Base-by-base conservation (phyloP, 345 rosid genomes). In the Dimocarpus longan region DNA sequence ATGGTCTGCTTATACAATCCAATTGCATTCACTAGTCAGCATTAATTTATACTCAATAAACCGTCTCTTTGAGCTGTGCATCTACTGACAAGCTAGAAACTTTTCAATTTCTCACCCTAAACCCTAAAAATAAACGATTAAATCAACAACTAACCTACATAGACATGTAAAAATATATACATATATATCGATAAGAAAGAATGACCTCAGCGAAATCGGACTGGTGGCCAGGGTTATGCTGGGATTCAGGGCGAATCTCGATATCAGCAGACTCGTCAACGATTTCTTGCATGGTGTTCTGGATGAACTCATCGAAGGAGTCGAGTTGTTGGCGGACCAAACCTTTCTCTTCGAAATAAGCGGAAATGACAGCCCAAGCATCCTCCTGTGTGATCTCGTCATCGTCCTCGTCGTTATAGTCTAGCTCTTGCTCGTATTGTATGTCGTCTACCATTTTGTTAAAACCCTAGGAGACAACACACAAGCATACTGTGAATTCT, bases 241-340 rank as follows among this genome's bases (percentile, higher is more conserved):
- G 99, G 7, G 98, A 94, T 83, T 96, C 97, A 12, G 99, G 99
- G 1, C 98, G 93, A 87, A 96, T 96, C 90, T 94, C 97, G 43
- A 96, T 94, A 76, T 92, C 97, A 2, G 98, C 90, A 0, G 98
- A 94, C 74, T 96, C 95, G 57, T 94, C 98, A 5, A 96, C 95
- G 13, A 94, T 96, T 81, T 96, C 99, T 81, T 94, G 98, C 98
- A 96, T 96, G 5, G 98, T 96, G 57, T 96, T 96, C 84, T 96
- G 98, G 48, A 96, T 96, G 69, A 96, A 96, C 86, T 96, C 98
- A 24, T 96, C 98, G 86, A 96, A 96, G 0, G 98, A 93, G 73
- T 96, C 97, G 69, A 96, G 94, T 88, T 94, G 97, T 76, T 96
- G 99, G 16, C 97, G 90, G 65, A 94, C 99, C 80, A 96, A 80